phyloP scores from a whole-genome alignment of 768 basidiomycete species.

The Lentinula sp. region DNA sequence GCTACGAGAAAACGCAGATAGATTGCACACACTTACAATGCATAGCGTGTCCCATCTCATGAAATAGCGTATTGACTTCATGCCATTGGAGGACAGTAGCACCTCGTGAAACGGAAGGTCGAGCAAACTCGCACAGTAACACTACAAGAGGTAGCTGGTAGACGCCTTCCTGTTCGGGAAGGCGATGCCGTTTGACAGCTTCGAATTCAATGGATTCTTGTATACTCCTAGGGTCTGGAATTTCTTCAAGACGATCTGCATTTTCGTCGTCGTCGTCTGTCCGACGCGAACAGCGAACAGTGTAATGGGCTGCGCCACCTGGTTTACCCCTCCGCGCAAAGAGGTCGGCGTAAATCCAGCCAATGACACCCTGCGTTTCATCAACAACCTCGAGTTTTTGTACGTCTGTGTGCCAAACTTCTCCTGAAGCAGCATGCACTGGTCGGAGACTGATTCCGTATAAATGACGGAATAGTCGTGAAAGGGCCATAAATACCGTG shows the following conservation, averaged over 20 bases:
- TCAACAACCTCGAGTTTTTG: constrained; percentile 92
- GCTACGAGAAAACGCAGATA: background rate
- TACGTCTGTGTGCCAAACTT: constrained; percentile 86
- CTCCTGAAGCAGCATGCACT: constrained; percentile 60
- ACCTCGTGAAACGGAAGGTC: constrained; percentile 51
- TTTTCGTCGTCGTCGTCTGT: constrained; percentile 85
- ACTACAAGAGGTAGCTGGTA: constrained; percentile 92
- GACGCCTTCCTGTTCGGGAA: constrained; percentile 59
- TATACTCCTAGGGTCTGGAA: constrained; percentile 27
- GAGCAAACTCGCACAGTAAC: constrained; percentile 80
- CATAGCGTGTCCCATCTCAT: constrained; percentile 99
- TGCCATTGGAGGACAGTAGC: constrained; percentile 83
- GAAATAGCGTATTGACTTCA: constrained; percentile 91
- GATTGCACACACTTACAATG: constrained; percentile 66
- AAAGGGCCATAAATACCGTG: constrained; percentile 89
- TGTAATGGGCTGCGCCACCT: constrained; percentile 94
- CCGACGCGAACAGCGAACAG: constrained; percentile 88
- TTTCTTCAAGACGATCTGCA: constrained; percentile 45
- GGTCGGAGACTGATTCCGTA: constrained; percentile 86
- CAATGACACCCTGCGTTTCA: constrained; percentile 79
- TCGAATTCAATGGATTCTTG: constrained; percentile 59
- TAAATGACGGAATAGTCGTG: constrained; percentile 76
- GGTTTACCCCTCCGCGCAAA: constrained; percentile 83
- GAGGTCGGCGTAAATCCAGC: constrained; percentile 93
- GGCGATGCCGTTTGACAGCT: constrained; percentile 48